Evolutionary conservation across 306 rosid genomes (phyloP).

Genomic region (Cucumis cinereus): DNA sequence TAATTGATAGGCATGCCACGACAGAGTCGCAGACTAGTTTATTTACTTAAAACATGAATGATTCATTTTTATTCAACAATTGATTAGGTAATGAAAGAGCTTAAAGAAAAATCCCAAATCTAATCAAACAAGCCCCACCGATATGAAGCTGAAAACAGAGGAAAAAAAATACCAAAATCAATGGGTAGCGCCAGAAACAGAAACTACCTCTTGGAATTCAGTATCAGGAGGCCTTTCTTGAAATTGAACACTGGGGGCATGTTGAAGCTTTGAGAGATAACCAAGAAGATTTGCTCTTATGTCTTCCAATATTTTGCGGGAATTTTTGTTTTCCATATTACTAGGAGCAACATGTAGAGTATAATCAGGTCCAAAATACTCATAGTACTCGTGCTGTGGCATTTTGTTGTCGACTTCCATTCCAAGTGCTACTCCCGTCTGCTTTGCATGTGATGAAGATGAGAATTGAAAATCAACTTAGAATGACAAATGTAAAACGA

Average conservation of each 20-base stretch:
- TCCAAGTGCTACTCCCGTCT: slow-evolving; percentile 95
- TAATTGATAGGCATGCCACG: neutral
- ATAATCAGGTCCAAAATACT: slow-evolving; percentile 88
- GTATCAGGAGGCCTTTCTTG: slow-evolving; percentile 76
- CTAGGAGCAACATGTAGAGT: slow-evolving; percentile 92
- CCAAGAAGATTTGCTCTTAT: slow-evolving; percentile 63
- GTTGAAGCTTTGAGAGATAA: slow-evolving; percentile 67
- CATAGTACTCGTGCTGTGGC: slow-evolving; percentile 86
- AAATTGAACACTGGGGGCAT: slow-evolving; percentile 81
- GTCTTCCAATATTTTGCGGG: slow-evolving; percentile 50
- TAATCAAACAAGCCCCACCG: neutral
- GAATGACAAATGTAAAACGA: neutral
- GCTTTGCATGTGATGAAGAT: slow-evolving; percentile 18
- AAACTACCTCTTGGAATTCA: slow-evolving; percentile 59
- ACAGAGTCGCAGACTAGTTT: neutral
- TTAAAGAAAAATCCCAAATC: neutral
- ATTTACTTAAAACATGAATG: neutral
- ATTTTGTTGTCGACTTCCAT: slow-evolving; percentile 81
- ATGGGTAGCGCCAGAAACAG: neutral
- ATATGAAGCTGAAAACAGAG: neutral
- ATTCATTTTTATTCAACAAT: neutral
- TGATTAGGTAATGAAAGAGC: neutral
- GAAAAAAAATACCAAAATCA: neutral
- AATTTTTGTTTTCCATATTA: slow-evolving; percentile 86
- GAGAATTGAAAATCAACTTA: neutral